phyloP scores from a whole-genome alignment of 257 asterid species.

The Solanum dulcamara region DNA sequence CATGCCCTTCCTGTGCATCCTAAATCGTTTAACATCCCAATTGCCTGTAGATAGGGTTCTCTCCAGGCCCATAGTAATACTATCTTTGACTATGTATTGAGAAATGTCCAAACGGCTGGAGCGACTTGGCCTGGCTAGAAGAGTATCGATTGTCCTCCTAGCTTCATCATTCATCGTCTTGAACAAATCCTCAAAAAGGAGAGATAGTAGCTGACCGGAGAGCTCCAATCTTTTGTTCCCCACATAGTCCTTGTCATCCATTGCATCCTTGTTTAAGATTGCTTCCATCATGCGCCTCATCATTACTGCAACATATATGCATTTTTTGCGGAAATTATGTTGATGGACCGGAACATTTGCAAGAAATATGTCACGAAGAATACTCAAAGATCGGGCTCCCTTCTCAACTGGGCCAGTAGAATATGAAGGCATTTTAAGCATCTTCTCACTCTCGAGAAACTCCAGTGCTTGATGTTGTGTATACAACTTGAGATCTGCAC shows the following conservation, averaged over 20 bases:
- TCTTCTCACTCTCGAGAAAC: conserved; percentile 44
- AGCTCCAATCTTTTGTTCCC: conserved; percentile 96
- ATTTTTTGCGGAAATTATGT: conserved; percentile 74
- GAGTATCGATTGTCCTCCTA: conserved; percentile 22
- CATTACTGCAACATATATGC: conserved; percentile 94
- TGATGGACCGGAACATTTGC: conserved; percentile 70
- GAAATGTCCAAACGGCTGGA: conserved; percentile 50
- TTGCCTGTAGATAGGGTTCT: conserved; percentile 94
- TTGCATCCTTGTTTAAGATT: conserved; percentile 81
- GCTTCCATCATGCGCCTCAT: conserved; percentile 97
- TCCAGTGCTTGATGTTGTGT: conserved; percentile 71
- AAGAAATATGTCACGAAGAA: conserved; percentile 58
- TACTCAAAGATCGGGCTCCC: conserved; percentile 61
- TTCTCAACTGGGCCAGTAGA: conserved; percentile 15
- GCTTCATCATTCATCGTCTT: conserved; percentile 76
- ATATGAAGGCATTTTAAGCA: conserved; percentile 35
- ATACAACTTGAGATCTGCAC: conserved; percentile 47
- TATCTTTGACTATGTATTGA: conserved; percentile 31
- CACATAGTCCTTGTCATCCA: conserved; percentile 98
- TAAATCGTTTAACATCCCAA: conserved; percentile 81
- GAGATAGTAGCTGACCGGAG: conserved; percentile 75
- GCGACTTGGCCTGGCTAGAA: conserved; percentile 30
- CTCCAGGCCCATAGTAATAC: conserved; percentile 59
- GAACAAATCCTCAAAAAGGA: conserved; percentile 95
- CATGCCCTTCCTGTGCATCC: conserved; percentile 89